phyloP scores from a whole-genome alignment of 768 basidiomycete genomes.

The Suillus subluteus region DNA sequence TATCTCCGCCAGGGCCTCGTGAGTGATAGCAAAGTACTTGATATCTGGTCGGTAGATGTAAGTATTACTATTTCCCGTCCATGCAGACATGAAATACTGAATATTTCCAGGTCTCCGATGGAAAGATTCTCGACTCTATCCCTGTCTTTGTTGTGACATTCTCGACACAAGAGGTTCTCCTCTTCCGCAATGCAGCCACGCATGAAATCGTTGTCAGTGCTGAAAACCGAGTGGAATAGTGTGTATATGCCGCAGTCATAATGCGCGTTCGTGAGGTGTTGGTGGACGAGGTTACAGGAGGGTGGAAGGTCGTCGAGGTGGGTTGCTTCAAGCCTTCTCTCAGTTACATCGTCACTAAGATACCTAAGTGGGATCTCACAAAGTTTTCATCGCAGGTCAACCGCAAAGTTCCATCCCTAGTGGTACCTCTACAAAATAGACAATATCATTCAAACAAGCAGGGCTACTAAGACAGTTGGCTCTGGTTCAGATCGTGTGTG shows the following conservation, averaged over 20 bases:
- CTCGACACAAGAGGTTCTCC: conserved; percentile 89
- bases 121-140: conserved; percentile 86
- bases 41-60: conserved; percentile 97
- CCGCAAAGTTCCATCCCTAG: too few relatives aligned
- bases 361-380: too few relatives aligned
- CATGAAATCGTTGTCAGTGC: conserved; percentile 86
- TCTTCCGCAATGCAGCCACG: conserved; percentile 90
- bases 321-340: conserved; percentile 18
- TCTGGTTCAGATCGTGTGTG: too few relatives aligned
- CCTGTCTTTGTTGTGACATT: conserved; percentile 94
- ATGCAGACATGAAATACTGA: background rate
- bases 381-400: too few relatives aligned
- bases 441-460: too few relatives aligned
- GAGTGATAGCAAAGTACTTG: conserved; percentile 93
- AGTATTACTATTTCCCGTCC: conserved; percentile 30
- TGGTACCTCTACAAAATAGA: too few relatives aligned
- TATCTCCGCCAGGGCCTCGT: conserved; percentile 89
- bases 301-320: conserved; percentile 98
- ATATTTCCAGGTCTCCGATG: conserved; percentile 67
- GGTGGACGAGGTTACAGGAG: conserved; percentile 91
- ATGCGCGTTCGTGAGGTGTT: conserved; percentile 88
- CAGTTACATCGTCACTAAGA: too few relatives aligned
- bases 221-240: conserved; percentile 91
- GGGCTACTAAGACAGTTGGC: too few relatives aligned
- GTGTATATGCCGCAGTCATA: conserved; percentile 88